A percentile compares a stretch with the other conserved stretches of the same genome.
These are phyloP conservation scores for Fusarium clavum DNA, from an alignment of 2,329 filamentous ascomycete species.

Conservation along the genomic window DNA sequence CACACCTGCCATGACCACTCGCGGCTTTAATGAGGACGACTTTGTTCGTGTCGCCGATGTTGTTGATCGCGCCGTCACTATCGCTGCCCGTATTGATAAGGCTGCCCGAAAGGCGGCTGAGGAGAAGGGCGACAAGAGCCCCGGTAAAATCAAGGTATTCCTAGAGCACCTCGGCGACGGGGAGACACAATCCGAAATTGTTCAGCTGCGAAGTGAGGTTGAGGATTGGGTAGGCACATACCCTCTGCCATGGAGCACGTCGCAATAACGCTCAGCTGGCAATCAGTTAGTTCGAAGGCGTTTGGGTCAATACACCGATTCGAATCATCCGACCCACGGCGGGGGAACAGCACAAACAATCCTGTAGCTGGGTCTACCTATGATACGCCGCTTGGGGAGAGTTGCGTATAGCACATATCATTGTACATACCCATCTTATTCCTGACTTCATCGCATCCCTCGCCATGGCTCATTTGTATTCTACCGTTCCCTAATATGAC, in stretches of 20 bases:
- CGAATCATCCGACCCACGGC: constrained; percentile 1
- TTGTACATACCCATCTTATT: neutral
- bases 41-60: constrained; percentile 89
- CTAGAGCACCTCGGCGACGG: constrained; percentile 75
- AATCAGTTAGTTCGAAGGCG: neutral
- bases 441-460: neutral
- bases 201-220: constrained; percentile 79
- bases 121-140: constrained; percentile 73
- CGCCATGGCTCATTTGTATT: neutral
- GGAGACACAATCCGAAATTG: constrained; percentile 75
- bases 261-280: constrained; percentile 38
- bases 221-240: constrained; percentile 82
- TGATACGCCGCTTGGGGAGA: neutral
- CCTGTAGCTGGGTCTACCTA: neutral
- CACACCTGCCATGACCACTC: constrained; percentile 96
- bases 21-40: constrained; percentile 90
- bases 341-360: neutral
- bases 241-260: constrained; percentile 73
- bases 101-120: constrained; percentile 76
- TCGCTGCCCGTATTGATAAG: constrained; percentile 81
- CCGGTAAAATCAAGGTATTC: constrained; percentile 74
- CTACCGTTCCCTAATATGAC: neutral
- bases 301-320: neutral
- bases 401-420: neutral
- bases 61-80: constrained; percentile 83